Conservation (phyloP, 352 stramenopile species). For the Globisporangium barbulae region DNA sequence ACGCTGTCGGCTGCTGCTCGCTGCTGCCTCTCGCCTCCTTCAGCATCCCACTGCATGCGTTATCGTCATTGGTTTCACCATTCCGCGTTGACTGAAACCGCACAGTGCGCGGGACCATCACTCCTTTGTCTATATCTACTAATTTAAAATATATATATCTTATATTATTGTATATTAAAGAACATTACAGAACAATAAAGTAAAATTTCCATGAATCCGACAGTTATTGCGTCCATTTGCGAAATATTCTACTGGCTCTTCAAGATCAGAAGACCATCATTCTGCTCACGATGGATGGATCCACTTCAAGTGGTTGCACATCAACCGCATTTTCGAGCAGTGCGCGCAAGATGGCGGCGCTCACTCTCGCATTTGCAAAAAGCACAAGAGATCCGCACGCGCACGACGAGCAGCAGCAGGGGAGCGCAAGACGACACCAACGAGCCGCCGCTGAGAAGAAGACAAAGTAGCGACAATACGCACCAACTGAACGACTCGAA, state of each 20-base stretch:
- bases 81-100: neutral
- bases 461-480: neutral
- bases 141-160: neutral
- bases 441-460: neutral
- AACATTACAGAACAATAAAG: too few species aligned
- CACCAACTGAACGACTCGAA: neutral
- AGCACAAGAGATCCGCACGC: neutral
- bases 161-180: too few species aligned
- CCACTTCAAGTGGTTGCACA: neutral
- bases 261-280: constrained; percentile 7
- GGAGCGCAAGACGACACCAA: neutral
- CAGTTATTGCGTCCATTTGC: neutral
- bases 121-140: neutral
- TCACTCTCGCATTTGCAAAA: neutral
- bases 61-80: neutral
- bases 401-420: neutral
- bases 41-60: neutral
- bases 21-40: neutral
- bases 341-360: neutral
- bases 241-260: constrained; percentile 2
- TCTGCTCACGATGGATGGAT: neutral
- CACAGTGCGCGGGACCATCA: neutral
- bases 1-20: neutral
- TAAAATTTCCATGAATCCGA: too few species aligned
- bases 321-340: too few species aligned